These are phyloP conservation scores for Alternaria ethzedia DNA, from an alignment of 2,329 filamentous ascomycete species.

Conservation along the genomic window DNA sequence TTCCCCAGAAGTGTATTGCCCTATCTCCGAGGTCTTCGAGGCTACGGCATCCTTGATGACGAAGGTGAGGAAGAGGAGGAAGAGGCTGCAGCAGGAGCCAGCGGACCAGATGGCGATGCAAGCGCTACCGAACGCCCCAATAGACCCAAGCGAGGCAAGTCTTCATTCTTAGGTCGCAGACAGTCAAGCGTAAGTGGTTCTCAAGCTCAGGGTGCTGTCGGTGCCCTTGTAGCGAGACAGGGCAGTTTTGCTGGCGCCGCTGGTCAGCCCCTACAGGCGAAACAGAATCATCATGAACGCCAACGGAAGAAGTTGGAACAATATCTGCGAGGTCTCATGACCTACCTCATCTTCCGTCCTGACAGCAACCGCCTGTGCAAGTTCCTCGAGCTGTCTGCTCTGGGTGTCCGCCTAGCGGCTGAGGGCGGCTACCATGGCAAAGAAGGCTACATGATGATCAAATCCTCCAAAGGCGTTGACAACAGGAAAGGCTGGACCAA, in stretches of 20 bases:
- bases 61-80: constrained; percentile 80
- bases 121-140: constrained; percentile 69
- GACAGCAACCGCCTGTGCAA: constrained; percentile 96
- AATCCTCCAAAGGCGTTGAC: constrained; percentile 87
- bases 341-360: constrained; percentile 94
- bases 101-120: constrained; percentile 68
- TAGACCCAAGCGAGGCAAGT: constrained; percentile 60
- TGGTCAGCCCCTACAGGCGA: constrained; percentile 48
- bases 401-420: constrained; percentile 90
- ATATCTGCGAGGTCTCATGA: constrained; percentile 92
- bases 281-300: constrained; percentile 72
- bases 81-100: constrained; percentile 60
- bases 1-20: constrained; percentile 91
- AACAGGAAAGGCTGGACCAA: constrained; percentile 82
- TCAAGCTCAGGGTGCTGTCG: constrained; percentile 29
- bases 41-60: constrained; percentile 64
- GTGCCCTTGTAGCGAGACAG: constrained; percentile 34
- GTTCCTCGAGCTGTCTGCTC: constrained; percentile 91
- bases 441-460: constrained; percentile 91
- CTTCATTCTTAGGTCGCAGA: constrained; percentile 65
- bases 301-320: constrained; percentile 86
- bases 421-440: constrained; percentile 98
- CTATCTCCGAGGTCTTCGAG: constrained; percentile 81
- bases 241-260: constrained; percentile 52
- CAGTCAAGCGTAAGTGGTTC: constrained; percentile 60